Evolutionary conservation across 345 rosid species (phyloP), one percentile per base, ranked within the genome.

Genomic region (Xanthoceras sorbifolium): DNA sequence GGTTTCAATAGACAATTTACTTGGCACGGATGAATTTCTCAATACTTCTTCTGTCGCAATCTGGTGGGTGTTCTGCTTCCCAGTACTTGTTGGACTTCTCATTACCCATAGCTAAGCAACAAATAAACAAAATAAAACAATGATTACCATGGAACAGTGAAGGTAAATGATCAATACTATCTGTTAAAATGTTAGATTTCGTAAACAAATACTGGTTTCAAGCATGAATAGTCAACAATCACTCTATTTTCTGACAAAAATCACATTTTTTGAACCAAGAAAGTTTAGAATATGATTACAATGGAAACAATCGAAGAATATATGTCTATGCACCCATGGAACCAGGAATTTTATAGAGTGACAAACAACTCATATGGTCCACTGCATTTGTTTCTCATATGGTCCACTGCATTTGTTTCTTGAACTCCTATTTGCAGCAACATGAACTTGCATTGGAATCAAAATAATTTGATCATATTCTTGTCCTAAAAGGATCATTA

Each of bases 21-120:
- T 89, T 89, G 76, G 83, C 75, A 66, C 79, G 87, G 62, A 89
- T 83, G 69, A 89, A 89, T 57, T 74, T 81, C 80, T 87, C 85
- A 26, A 81, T 83, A n/a, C 76, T 79, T 59, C 76, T 86, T 82
- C 87, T 83, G 69, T 82, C 81, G 64, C 78, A 80, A 69, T 86
- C 72, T 36, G 85, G 66, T 36, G 89, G 90, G 72, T 86, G 29
- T 73, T 86, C 84, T 69, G 90, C 89, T 82, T 89, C 93, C 93
- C 93, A 89, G 70, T 79, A 86, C 52, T 70, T 77, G 71, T 89
- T 89, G 5, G 89, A 81, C 77, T 76, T 86, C 77, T 76, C 77
- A 72, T 89, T 89, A 18, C 93, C 93, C 84, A 86, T 80, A 40
- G 85, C 93, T 87, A 72, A 52, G 59, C 36, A 62, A 71, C 61